Evolutionary conservation across 768 basidiomycete species (phyloP).

Genomic region (Xerocomellus intermedius): DNA sequence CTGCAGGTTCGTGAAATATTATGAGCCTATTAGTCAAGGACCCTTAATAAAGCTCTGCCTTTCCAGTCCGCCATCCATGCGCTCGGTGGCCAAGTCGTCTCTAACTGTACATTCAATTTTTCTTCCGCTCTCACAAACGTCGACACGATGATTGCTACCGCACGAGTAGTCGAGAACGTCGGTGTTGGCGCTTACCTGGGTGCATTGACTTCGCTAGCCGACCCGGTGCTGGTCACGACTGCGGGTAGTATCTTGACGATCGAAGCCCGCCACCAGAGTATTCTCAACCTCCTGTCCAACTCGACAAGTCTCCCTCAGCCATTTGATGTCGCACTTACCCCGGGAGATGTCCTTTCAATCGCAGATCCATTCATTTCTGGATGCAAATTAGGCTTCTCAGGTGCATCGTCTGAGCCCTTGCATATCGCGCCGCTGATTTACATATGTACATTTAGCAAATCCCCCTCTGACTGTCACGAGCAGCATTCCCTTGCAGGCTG

Average conservation of each 20-base stretch:
- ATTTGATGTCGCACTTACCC: slow-evolving; percentile 73
- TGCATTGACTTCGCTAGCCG: slow-evolving; percentile 58
- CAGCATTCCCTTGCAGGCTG: slow-evolving; percentile 52
- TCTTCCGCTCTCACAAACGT: slow-evolving; percentile 60
- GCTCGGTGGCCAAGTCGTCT: slow-evolving; percentile 53
- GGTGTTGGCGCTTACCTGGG: slow-evolving; percentile 80
- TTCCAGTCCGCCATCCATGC: slow-evolving; percentile 47
- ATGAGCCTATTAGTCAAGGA: too few species aligned
- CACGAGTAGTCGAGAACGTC: slow-evolving; percentile 72
- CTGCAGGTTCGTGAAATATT: slow-evolving; percentile 44
- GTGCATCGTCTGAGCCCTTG: slow-evolving; percentile 33
- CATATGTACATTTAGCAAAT: slow-evolving; percentile 43
- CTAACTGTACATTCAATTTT: slow-evolving; percentile 69
- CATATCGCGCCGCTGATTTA: not conserved
- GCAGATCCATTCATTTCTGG: slow-evolving; percentile 67
- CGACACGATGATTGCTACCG: slow-evolving; percentile 63
- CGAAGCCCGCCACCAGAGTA: slow-evolving; percentile 80
- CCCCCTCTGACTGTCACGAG: slow-evolving; percentile 61
- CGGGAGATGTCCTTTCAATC: slow-evolving; percentile 68
- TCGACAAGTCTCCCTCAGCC: slow-evolving; percentile 58
- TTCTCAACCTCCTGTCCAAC: slow-evolving; percentile 68
- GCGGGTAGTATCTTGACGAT: slow-evolving; percentile 75
- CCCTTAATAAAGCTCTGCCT: not conserved
- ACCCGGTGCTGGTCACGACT: slow-evolving; percentile 59
- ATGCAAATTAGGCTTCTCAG: slow-evolving; percentile 59